Percentiles rank a stretch among this genome's conserved stretches.
phyloP scores from a whole-genome alignment of 78 protist genomes.

The Protostelium mycophagum region DNA sequence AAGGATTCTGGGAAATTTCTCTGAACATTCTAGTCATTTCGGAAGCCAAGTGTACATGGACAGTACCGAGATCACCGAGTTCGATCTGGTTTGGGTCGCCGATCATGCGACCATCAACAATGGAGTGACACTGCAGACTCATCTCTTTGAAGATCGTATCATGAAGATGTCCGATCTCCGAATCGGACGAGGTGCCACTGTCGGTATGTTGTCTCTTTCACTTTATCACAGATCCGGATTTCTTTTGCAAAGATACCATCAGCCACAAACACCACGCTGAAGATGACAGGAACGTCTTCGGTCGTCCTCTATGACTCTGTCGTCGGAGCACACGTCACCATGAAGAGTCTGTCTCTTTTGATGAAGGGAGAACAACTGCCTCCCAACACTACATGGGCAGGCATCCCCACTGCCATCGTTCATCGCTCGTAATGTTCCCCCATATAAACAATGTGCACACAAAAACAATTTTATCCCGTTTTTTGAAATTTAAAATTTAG shows the following conservation, averaged over 20 bases:
- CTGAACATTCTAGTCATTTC: neutral
- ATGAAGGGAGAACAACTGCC: conserved; percentile 1
- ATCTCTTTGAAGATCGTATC: neutral
- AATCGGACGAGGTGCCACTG: neutral
- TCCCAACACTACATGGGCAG: neutral
- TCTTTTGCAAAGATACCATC: neutral
- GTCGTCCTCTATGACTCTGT: neutral
- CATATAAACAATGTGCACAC: too few species aligned
- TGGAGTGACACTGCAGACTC: neutral
- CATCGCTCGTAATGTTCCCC: too few species aligned
- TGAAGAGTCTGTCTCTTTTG: neutral
- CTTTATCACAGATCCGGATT: too few species aligned
- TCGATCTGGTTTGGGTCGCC: neutral
- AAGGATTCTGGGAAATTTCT: neutral
- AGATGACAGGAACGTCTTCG: neutral
- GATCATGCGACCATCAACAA: neutral
- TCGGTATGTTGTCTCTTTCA: too few species aligned
- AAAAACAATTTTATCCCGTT: too few species aligned
- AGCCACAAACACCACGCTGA: neutral
- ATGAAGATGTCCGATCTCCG: neutral
- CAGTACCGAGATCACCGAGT: neutral
- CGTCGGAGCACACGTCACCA: neutral
- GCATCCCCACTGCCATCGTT: neutral
- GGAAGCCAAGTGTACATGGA: neutral
- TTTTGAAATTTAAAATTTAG: too few species aligned